Evolutionary conservation across 169 alveolate genomes (phyloP).

Genomic region (Plasmodium ovale): DNA sequence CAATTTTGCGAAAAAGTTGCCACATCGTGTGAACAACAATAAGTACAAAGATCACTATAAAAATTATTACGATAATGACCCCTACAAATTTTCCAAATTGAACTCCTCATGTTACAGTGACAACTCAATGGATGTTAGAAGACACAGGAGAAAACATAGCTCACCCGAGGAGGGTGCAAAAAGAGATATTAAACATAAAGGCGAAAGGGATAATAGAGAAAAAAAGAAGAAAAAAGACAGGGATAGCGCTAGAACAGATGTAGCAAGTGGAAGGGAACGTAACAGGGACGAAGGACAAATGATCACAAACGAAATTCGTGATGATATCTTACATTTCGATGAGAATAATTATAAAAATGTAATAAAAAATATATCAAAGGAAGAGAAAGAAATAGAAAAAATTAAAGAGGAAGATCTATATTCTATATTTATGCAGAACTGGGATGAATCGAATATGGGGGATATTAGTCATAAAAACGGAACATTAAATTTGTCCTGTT

Average conservation of each 20-base stretch:
- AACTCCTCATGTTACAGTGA: slow-evolving; percentile 50
- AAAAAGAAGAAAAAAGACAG: not conserved
- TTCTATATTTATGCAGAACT: slow-evolving; percentile 75
- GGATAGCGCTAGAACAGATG: not conserved
- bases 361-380: slow-evolving; percentile 58
- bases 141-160: not conserved
- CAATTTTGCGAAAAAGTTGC: not conserved
- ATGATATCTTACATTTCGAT: slow-evolving; percentile 63
- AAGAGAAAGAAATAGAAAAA: slow-evolving; percentile 71
- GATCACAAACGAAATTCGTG: slow-evolving; percentile 19
- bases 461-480: not conserved
- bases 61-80: slow-evolving; percentile 21
- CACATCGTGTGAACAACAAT: no score
- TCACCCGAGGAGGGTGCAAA: not conserved
- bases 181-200: not conserved
- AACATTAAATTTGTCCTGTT: slow-evolving; percentile 10
- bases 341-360: slow-evolving; percentile 59
- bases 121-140: slow-evolving; percentile 25
- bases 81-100: slow-evolving; percentile 6
- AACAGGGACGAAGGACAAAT: not conserved
- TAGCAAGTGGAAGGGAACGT: not conserved
- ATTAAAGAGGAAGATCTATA: slow-evolving; percentile 73
- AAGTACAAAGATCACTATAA: not conserved
- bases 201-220: not conserved
- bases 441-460: slow-evolving; percentile 53